Evolutionary conservation across 1,139 yeast genomes (phyloP).

Genomic region (Geotrichum reessii): DNA sequence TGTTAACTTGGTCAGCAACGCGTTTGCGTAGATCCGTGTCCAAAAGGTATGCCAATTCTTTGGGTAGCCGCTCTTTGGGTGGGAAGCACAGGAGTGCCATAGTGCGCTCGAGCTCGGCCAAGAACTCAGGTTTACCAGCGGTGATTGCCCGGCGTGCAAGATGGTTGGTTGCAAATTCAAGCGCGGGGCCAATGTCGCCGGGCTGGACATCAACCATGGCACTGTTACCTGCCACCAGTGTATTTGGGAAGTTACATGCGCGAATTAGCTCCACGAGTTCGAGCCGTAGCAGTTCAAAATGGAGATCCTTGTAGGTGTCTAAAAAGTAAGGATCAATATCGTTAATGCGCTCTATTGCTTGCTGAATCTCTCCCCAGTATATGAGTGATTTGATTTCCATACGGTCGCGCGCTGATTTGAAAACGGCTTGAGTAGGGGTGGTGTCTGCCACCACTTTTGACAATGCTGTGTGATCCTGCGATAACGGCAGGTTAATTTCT

Average conservation of each 20-base stretch:
- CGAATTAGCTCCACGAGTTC: conserved; percentile 40
- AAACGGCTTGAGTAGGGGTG: neutral
- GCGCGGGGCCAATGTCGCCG: conserved; percentile 30
- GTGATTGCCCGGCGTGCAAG: conserved; percentile 35
- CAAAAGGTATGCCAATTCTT: conserved; percentile 33
- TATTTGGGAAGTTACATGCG: conserved; percentile 8
- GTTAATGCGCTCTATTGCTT: conserved; percentile 37
- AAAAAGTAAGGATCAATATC: conserved; percentile 38
- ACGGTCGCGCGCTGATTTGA: conserved; percentile 29
- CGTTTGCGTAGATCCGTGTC: conserved; percentile 32
- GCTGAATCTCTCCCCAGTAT: conserved; percentile 33
- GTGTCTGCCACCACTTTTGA: neutral
- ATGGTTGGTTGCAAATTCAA: conserved; percentile 38
- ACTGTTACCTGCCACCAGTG: conserved; percentile 1
- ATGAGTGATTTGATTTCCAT: conserved; percentile 33
- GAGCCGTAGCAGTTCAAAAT: conserved; percentile 36
- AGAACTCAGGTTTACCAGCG: conserved; percentile 21
- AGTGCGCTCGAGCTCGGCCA: conserved; percentile 36
- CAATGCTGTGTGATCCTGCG: neutral
- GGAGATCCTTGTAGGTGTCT: conserved; percentile 34
- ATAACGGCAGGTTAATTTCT: neutral
- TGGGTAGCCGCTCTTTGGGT: conserved; percentile 29
- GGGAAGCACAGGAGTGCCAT: conserved; percentile 42
- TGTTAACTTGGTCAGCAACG: conserved; percentile 38
- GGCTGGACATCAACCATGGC: conserved; percentile 14